Base-by-base conservation (phyloP, 192 early-diverging fungal genomes). In the Podila horticola region DNA sequence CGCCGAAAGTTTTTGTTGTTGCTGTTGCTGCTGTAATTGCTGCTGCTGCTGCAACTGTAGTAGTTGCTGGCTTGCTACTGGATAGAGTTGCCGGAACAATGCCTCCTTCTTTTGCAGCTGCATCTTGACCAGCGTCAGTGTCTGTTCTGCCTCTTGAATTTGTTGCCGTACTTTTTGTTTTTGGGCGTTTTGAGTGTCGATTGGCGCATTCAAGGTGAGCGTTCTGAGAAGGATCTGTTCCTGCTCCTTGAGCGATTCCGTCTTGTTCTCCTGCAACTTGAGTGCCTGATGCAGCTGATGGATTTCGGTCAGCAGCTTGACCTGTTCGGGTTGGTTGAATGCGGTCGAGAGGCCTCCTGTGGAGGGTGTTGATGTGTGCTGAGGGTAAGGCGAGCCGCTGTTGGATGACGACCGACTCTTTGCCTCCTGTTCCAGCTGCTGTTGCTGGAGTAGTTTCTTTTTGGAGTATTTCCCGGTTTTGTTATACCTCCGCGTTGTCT, bases 391-490 rank as follows among this genome's bases (percentile, higher is more conserved):
- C 11, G 41, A 52, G 1, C 33, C 58, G 66, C n/a, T 6, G 49
- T 34, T 67, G 66, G 15, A 15, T 2, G 66, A 33, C 22, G 17
- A 28, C n/a, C 34, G 31, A 11, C 1, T 50, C 30, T 24, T 31
- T 22, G 36, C 36, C 6, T 63, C 45, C 49, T 50, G 64, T 5
- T 61, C 28, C 15, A 59, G 64, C 20, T 79, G 69, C 45, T 70
- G 60, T 31, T 83, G 82, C 51, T 75, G 74, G 30, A 50, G 13
- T 24, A 67, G 74, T 17, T 84, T 75, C 69, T 90, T 90, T 58
- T 90, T 90, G 3, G 89, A 88, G 31, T 90, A 90, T 52, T 86
- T 86, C 48, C 89, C 89, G n/a, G 89, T 90, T 51, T 90, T 90
- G 49, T 82, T 76, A 50, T 90, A 90, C 60, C 83, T 83, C 24